Conservation (phyloP, 163 green algal species). For the Dunaliella salina region DNA sequence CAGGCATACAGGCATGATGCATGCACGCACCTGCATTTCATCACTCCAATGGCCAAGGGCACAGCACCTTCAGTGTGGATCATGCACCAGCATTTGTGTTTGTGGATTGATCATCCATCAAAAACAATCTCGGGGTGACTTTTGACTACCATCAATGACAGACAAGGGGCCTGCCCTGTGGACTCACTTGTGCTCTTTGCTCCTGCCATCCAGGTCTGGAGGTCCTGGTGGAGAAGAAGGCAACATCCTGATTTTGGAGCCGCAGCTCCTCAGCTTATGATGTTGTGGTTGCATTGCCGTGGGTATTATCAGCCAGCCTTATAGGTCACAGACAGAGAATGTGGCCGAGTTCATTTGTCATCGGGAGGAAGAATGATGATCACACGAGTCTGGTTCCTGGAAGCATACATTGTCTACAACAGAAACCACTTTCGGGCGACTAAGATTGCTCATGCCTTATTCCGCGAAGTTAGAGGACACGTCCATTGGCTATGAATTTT, state of each 20-base stretch:
- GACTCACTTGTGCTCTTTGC: not conserved
- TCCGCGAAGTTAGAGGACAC: too few species aligned
- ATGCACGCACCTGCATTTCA: not conserved
- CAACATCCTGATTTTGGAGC: not conserved
- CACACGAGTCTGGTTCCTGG: too few species aligned
- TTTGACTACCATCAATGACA: not conserved
- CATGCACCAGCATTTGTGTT: not conserved
- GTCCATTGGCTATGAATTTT: too few species aligned
- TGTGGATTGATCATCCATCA: too few species aligned
- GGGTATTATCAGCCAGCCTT: too few species aligned
- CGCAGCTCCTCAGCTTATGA: not conserved
- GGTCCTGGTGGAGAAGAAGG: not conserved
- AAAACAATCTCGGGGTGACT: not conserved
- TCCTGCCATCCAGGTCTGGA: not conserved
- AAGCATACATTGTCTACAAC: too few species aligned
- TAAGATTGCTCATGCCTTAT: too few species aligned
- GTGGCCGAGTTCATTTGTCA: too few species aligned
- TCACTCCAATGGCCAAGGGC: not conserved
- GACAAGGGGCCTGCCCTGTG: not conserved
- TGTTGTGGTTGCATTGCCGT: not conserved
- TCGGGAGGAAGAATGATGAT: too few species aligned
- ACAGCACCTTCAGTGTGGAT: not conserved
- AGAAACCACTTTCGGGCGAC: too few species aligned
- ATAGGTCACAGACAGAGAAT: too few species aligned
- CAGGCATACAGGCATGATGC: not conserved